Conservation (phyloP, 768 basidiomycete genomes). For the Tylopilus rubrobrunneus region DNA sequence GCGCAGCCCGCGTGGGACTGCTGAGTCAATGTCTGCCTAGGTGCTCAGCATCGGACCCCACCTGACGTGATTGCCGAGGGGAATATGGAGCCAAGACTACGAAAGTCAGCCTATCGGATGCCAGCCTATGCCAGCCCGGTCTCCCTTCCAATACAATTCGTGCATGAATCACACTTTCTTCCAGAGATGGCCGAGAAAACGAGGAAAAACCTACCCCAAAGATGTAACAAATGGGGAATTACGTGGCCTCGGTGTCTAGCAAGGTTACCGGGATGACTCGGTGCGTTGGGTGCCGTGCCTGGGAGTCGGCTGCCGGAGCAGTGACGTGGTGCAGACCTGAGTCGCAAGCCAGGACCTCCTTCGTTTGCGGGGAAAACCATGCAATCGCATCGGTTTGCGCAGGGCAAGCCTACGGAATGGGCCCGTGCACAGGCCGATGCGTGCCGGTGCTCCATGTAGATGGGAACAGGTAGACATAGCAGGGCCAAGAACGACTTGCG, state of each 20-base stretch:
- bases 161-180: neutral
- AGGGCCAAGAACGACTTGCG: neutral
- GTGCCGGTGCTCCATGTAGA: neutral
- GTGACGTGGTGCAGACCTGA: neutral
- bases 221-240: neutral
- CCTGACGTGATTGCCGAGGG: slow-evolving; percentile 8
- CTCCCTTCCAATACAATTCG: neutral
- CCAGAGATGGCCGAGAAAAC: neutral
- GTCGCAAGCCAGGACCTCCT: neutral
- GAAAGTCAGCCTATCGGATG: slow-evolving; percentile 10
- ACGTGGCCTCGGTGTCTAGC: slow-evolving; percentile 11
- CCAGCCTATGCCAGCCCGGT: neutral
- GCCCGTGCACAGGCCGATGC: neutral
- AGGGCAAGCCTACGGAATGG: neutral
- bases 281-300: slow-evolving; percentile 1
- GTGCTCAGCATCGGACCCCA: slow-evolving; percentile 4
- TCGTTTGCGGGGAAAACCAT: neutral
- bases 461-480: neutral
- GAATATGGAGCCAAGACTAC: neutral
- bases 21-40: slow-evolving; percentile 6
- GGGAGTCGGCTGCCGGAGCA: neutral
- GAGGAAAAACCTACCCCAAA: neutral
- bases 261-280: slow-evolving; percentile 19
- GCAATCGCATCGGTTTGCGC: neutral
- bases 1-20: slow-evolving; percentile 5